These are phyloP conservation scores for Neoscytalidium dimidiatum DNA, from an alignment of 2,329 filamentous ascomycete species.

Conservation along the genomic window DNA sequence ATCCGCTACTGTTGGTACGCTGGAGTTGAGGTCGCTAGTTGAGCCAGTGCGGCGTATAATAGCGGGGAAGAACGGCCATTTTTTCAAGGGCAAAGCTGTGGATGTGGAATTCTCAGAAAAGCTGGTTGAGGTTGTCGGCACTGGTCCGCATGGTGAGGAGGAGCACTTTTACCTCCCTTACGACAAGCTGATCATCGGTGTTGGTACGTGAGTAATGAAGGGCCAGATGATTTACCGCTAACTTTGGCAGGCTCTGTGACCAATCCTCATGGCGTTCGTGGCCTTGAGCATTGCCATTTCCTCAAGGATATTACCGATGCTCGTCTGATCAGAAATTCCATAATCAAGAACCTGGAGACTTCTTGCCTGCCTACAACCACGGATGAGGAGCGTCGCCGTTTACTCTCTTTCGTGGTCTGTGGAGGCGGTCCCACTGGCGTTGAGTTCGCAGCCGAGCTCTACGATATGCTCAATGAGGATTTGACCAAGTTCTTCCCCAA, in stretches of 20 bases:
- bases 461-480: constrained; percentile 95
- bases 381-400: constrained; percentile 81
- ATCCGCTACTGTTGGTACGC: constrained; percentile 91
- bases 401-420: constrained; percentile 94
- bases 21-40: constrained; percentile 86
- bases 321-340: constrained; percentile 80
- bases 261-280: constrained; percentile 94
- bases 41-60: constrained; percentile 91
- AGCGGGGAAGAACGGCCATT: constrained; percentile 77
- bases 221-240: not conserved
- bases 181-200: constrained; percentile 91
- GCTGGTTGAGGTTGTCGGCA: constrained; percentile 81
- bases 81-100: constrained; percentile 82
- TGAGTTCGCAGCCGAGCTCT: constrained; percentile 95
- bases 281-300: constrained; percentile 90
- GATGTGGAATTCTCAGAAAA: constrained; percentile 91
- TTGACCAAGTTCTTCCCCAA: constrained; percentile 80
- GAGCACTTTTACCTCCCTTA: constrained; percentile 91
- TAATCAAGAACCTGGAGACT: constrained; percentile 85
- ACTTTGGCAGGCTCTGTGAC: constrained; percentile 68
- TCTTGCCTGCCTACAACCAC: constrained; percentile 90
- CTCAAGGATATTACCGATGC: constrained; percentile 95
- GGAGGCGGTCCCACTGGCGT: constrained; percentile 96
- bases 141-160: constrained; percentile 70
- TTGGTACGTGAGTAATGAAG: constrained; percentile 54